These are phyloP conservation scores for Cutaneotrichosporon cavernicola DNA, from an alignment of 1,284 basidiomycete species.

Conservation along the genomic window DNA sequence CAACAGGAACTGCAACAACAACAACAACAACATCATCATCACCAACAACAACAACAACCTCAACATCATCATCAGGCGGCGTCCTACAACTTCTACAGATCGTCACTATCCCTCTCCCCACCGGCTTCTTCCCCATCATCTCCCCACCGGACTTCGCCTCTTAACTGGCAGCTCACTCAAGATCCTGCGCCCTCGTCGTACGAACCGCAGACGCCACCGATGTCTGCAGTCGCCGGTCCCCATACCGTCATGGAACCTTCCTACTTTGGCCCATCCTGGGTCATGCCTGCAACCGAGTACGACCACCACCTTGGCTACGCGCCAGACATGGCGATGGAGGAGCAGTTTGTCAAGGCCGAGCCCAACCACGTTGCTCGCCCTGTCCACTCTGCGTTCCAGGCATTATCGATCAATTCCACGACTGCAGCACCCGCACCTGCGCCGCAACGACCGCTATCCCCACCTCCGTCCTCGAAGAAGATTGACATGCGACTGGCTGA, in stretches of 20 bases:
- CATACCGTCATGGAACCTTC: constrained; percentile 18
- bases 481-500: constrained; percentile 48
- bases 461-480: constrained; percentile 21
- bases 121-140: constrained; percentile 23
- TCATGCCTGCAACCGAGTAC: constrained; percentile 14
- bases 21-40: constrained; percentile 9
- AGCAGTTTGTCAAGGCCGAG: constrained; percentile 21
- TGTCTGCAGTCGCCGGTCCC: constrained; percentile 8
- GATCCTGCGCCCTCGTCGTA: constrained; percentile 14
- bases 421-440: background rate
- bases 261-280: constrained; percentile 11
- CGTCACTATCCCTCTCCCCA: constrained; percentile 25
- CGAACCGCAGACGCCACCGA: constrained; percentile 26
- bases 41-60: constrained; percentile 10
- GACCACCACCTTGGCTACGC: constrained; percentile 13
- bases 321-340: constrained; percentile 10
- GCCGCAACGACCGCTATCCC: constrained; percentile 10
- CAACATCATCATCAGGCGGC: constrained; percentile 8
- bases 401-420: constrained; percentile 15
- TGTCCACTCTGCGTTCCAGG: constrained; percentile 22
- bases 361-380: constrained; percentile 17
- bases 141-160: constrained; percentile 22
- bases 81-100: constrained; percentile 8
- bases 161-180: constrained; percentile 18
- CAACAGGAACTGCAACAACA: constrained; percentile 10